Evolutionary conservation across 257 asterid genomes (phyloP).

Genomic region (Nicotiana attenuata): DNA sequence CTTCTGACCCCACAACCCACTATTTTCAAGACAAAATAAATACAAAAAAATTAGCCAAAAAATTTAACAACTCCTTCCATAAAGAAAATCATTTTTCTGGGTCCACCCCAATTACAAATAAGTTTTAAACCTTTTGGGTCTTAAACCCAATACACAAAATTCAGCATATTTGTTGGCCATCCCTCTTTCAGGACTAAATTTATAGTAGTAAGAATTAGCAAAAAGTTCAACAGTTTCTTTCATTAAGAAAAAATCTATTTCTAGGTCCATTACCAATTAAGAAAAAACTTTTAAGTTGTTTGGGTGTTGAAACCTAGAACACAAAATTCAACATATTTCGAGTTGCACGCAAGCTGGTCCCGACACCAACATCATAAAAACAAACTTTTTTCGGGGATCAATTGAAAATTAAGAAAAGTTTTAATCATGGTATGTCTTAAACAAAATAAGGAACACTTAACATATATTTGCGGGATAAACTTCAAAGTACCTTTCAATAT

Average conservation of each 20-base stretch:
- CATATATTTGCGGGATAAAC: neutral
- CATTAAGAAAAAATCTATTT: neutral
- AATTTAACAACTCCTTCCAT: neutral
- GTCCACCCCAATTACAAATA: neutral
- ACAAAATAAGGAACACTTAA: neutral
- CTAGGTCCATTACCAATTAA: neutral
- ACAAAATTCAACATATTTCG: neutral
- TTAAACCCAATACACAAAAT: neutral
- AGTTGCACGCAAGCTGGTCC: too few species aligned
- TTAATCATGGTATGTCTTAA: neutral
- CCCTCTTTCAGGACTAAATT: neutral
- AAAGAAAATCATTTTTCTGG: neutral
- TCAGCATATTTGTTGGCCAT: neutral
- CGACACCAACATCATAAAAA: too few species aligned
- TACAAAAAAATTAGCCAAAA: neutral
- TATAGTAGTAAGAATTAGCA: neutral
- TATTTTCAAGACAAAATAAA: slow-evolving; percentile 18
- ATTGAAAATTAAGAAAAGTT: neutral
- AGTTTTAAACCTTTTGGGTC: neutral
- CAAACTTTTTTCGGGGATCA: neutral
- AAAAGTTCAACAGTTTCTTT: neutral
- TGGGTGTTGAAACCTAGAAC: neutral
- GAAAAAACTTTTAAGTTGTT: neutral
- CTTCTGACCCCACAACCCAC: slow-evolving; percentile 85
- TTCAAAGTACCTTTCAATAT: slow-evolving; percentile 65